Base-by-base conservation (phyloP, 2,329 filamentous ascomycete species). In the Talaromyces amestolkiae region DNA sequence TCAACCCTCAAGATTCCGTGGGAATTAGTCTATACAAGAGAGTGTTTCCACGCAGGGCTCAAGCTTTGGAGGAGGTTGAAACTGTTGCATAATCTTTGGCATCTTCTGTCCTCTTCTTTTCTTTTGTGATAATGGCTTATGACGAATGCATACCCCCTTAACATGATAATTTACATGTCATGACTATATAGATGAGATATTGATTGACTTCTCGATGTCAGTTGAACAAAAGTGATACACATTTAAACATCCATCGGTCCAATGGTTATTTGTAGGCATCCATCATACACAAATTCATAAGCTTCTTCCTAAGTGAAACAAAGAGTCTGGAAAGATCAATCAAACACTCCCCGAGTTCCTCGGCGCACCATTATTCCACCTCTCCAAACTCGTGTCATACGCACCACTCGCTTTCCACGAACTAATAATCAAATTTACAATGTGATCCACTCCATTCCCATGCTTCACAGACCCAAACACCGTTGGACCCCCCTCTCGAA, bases 401-500 rank as follows among this genome's bases (percentile, higher is more conserved):
- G 93, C 95, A 35, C 94, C 94, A 72, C 91, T 95, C 11, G 89
- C 89, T 83, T 89, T 94, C 95, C 95, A 98, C 6, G 93, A 93
- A 75, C 92, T 96, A 72, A 95, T 72, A 61, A 99, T 91, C 79
- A 98, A 78, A 70, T 91, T 91, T 17, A 96, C 87, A 74, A 98
- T 97, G 76, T 95, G 89, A 67, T 93, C 86, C 8, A 98, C 87
- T 1, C 88, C 92, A 67, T 93, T 89, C 1, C 89, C 88, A 79
- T 93, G 90, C 87, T 98, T 99, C n/a, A 99, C 93, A 81, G 96
- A 92, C 0, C 93, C 94, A 76, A 98, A 97, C 3, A 99, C 91
- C 0, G 94, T 97, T 5, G 95, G 95, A 0, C 95, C 95, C 2
- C 93, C 94, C 79, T 98, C 94, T 61, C 95, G 86, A 87, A 99